Evolutionary conservation across 768 basidiomycete species (phyloP).

Genomic region (Russula foetens): DNA sequence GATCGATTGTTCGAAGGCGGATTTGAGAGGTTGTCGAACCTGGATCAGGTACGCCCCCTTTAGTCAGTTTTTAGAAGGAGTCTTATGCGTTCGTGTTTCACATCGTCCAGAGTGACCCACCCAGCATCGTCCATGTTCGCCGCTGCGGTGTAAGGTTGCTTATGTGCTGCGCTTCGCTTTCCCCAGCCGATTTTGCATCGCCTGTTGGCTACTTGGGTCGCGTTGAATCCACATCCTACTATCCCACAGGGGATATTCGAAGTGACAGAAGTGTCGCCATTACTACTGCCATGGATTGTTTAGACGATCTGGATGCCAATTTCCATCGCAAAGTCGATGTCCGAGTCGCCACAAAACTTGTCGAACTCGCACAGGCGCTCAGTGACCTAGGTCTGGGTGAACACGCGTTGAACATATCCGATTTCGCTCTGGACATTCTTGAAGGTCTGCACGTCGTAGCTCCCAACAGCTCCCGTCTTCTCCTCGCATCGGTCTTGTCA

Average conservation of each 20-base stretch:
- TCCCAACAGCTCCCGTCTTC: not conserved
- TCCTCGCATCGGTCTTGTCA: not conserved
- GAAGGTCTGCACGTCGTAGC: not conserved
- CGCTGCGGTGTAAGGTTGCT: slow-evolving; percentile 3
- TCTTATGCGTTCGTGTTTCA: not conserved
- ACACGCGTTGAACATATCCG: slow-evolving; percentile 1
- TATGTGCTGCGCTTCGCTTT: slow-evolving; percentile 6
- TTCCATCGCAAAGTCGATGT: not conserved
- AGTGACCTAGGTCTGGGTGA: slow-evolving; percentile 5
- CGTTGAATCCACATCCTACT: not conserved
- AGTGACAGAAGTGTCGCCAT: not conserved
- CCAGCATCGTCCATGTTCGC: not conserved
- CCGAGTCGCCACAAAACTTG: not conserved
- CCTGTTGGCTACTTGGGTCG: slow-evolving; percentile 1
- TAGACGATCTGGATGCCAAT: not conserved
- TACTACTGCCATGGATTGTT: not conserved
- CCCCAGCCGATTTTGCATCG: slow-evolving; percentile 1
- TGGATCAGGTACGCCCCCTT: not conserved
- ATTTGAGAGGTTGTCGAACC: not conserved
- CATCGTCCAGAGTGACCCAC: not conserved
- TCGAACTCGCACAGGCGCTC: slow-evolving; percentile 7
- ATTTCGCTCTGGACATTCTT: not conserved
- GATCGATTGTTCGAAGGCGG: not conserved
- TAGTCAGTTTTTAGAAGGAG: not conserved
- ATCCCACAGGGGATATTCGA: slow-evolving; percentile 4